These are phyloP conservation scores for Planoprotostelium fungivorum DNA, from an alignment of 78 protist genomes.

Conservation along the genomic window DNA sequence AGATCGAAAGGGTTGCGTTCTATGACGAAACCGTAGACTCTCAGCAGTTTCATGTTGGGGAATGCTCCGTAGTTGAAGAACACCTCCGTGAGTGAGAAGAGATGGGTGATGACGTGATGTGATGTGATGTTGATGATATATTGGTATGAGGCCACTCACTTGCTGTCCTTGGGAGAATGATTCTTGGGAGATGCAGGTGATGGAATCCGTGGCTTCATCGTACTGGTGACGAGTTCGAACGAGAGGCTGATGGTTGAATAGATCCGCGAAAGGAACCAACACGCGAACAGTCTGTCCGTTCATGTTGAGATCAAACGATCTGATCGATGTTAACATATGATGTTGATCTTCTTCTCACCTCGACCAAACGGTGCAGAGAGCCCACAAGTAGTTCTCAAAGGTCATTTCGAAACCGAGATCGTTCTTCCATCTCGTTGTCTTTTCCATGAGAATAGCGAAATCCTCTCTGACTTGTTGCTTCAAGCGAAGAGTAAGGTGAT, in stretches of 20 bases:
- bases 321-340: not conserved
- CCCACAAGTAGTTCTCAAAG: not conserved
- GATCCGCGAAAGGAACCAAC: not conserved
- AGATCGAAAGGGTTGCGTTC: not conserved
- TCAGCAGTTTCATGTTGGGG: not conserved
- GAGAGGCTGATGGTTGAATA: not conserved
- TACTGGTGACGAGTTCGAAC: not conserved
- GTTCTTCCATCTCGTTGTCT: not conserved
- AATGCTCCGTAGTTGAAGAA: not conserved
- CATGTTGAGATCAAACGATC: not conserved
- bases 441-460: not conserved
- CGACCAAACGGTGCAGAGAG: not conserved
- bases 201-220: not conserved
- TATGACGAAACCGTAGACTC: not conserved
- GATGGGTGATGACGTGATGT: not conserved
- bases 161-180: not conserved
- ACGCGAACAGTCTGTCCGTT: not conserved
- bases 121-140: not conserved
- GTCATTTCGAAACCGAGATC: not conserved
- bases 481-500: not conserved
- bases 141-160: not conserved
- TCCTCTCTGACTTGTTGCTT: not conserved
- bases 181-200: not conserved
- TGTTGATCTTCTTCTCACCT: not conserved
- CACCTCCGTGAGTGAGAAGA: not conserved